phyloP scores from a whole-genome alignment of 2,329 filamentous ascomycete genomes.

The Trichophyton rubrum region DNA sequence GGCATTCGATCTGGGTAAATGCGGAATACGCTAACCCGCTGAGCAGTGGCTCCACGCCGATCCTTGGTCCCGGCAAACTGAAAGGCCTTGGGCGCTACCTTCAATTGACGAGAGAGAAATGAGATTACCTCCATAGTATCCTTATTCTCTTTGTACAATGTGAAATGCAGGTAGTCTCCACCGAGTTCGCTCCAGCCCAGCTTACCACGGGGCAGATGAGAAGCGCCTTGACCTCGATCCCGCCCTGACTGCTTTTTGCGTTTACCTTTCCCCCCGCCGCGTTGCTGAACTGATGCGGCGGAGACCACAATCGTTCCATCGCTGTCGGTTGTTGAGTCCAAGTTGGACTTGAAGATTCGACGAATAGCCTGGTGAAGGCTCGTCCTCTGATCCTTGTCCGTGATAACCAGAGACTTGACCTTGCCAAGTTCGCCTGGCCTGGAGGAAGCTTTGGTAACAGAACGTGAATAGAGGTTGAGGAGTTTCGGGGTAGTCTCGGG shows the following conservation, averaged over 20 bases:
- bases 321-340: constrained; percentile 66
- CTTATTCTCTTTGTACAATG: constrained; percentile 90
- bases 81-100: constrained; percentile 55
- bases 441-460: constrained; percentile 42
- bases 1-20: constrained; percentile 52
- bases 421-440: constrained; percentile 45
- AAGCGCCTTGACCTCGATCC: constrained; percentile 16
- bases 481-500: constrained; percentile 39
- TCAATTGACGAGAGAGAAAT: constrained; percentile 61
- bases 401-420: constrained; percentile 42
- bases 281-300: constrained; percentile 22
- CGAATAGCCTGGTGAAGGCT: constrained; percentile 56
- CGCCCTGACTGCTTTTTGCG: constrained; percentile 18
- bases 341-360: constrained; percentile 61
- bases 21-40: constrained; percentile 59
- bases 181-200: constrained; percentile 52
- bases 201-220: constrained; percentile 28
- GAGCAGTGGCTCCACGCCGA: constrained; percentile 70
- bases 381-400: constrained; percentile 49
- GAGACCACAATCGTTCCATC: constrained; percentile 54
- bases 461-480: constrained; percentile 42
- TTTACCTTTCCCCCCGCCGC: constrained; percentile 8
- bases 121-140: constrained; percentile 87
- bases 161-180: constrained; percentile 82
- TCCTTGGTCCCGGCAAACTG: constrained; percentile 87